Evolutionary conservation across 306 rosid species (phyloP), one percentile per base, ranked within the genome.

Genomic region (Oxytropis ochrocephala): DNA sequence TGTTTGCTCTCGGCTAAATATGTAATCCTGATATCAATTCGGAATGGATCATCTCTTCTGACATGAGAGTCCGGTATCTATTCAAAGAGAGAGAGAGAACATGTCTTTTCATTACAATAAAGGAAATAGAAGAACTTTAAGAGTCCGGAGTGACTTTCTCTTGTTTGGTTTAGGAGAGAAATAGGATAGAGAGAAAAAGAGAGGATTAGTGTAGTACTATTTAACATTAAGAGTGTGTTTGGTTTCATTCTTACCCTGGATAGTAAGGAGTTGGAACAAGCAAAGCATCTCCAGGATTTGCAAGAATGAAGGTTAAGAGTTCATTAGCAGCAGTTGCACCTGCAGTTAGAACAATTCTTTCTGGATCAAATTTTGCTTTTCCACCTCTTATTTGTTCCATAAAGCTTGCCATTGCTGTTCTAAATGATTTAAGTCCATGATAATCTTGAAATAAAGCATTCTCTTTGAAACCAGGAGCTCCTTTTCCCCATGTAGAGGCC

Each of bases 301-400:
- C 97, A 0, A 93, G 67, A 47, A 90, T 85, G 86, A 93, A 88
- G 10, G 97, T 93, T 33, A 93, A 62, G 11, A 93, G 96, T 63
- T 93, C 98, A 78, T 90, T 93, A 19, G 97, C 97, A 0, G 98
- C 98, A 18, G 98, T 93, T 11, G 97, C 97, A 1, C 98, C 98
- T 0, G 98, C 98, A 10, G 98, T 93, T 36, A 93, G 81, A 43
- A 93, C 97, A 0, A 93, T 44, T 72, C 97, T 78, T 10, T 71
- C 67, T 0, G 91, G 86, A 42, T 90, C 89, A 73, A 90, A 90
- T 64, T 84, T 90, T 2, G 81, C 92, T 79, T 79, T 82, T 2
- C 92, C 88, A 14, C 87, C 94, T 82, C 96, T 82, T 32, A 93
- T 84, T 53, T 90, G 83, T 16, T 88, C 97, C 98, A 93, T 93